Base-by-base conservation (phyloP, 257 asterid genomes). In the Catharanthus roseus region DNA sequence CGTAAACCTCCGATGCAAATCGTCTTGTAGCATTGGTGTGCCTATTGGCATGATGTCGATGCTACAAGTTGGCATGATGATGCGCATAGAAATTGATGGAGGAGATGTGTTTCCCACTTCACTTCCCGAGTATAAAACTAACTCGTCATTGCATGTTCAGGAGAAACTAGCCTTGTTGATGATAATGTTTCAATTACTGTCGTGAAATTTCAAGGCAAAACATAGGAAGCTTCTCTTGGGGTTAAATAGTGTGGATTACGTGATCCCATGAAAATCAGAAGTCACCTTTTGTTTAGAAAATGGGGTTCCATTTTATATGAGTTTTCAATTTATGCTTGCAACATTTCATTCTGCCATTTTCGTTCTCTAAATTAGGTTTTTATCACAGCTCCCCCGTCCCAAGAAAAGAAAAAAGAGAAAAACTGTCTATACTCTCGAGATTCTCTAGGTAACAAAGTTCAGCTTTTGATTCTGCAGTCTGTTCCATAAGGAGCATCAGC, bases 391-490 rank as follows among this genome's bases (percentile, higher is more conserved):
- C 3, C 60, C 11, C 16, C 60, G 8, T 3, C 60, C 28, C 31
- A 24, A 29, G 8, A 54, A 7, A 6, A 0, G 9, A 10, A 13
- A 28, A 11, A 56, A 28, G 3, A 10, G 2, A 10, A 24, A 24
- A 11, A 56, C 3, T 16, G 1, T 65, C 36, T 42, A 24, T 26
- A 67, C 9, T 51, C 23, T 21, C 3, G 47, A 3, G 26, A 63
- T 42, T 26, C 54, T 28, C 50, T 6, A 3, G 10, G 0, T 24
- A 38, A 75, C 61, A 28, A 34, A 24, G n/a, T n/a, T 24, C 41
- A 24, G 16, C 42, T 29, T 64, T 29, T 64, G 41, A 63, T 64
- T 4, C 5, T 68, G 74, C 68, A 50, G 66, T 33, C n/a, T 9
- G 23, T 31, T 50, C 42, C 16, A 19, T 1, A 16, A 23, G 65